Evolutionary conservation across 176 grass and related monocot species (phyloP), one percentile per base, ranked within the genome.

Genomic region (Phyllostachys edulis): DNA sequence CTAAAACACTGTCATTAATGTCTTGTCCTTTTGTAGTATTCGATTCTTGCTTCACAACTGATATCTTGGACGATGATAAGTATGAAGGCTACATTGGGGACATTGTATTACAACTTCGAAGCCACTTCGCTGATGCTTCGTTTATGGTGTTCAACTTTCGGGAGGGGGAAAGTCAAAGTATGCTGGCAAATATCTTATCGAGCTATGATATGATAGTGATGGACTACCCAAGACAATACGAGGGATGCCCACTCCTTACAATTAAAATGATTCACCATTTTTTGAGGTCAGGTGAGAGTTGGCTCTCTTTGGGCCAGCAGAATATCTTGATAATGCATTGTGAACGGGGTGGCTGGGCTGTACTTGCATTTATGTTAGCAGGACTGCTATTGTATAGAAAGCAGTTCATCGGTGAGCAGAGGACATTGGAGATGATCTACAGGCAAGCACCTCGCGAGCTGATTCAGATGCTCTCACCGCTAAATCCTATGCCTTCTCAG

Each of bases 111-210:
- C 96, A 99, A 56, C 96, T 99, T 40, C 88, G 79, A 42, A 90
- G 88, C 59, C 93, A 96, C 44, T 99, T 96, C 26, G 77, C 93
- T 46, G 96, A 94, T 73, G 96, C 93, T 67, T 86, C 89, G 37
- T 95, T 99, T 90, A 96, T 99, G 96, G 96, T 96, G 54, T 99
- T 99, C 85, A 98, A 99, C 59, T 99, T 99, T 86, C 89, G 93
- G 8, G 93, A 92, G 47, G 91, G 96, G 54, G 89, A 92, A 73
- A 75, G 36, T 59, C 91, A 90, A 78, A 99, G 96, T 85, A 82
- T 89, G 70, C 83, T 96, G 65, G 81, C 89, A 4, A 61, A 75
- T 67, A 90, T 99, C 47, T 83, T 99, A 37, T 87, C 93, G 50
- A 59, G 52, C 24, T 90, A 96, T 67, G 96, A 96, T 77, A 90